phyloP scores from a whole-genome alignment of 164 flowering plant species.

The Tetracentron sinense region DNA sequence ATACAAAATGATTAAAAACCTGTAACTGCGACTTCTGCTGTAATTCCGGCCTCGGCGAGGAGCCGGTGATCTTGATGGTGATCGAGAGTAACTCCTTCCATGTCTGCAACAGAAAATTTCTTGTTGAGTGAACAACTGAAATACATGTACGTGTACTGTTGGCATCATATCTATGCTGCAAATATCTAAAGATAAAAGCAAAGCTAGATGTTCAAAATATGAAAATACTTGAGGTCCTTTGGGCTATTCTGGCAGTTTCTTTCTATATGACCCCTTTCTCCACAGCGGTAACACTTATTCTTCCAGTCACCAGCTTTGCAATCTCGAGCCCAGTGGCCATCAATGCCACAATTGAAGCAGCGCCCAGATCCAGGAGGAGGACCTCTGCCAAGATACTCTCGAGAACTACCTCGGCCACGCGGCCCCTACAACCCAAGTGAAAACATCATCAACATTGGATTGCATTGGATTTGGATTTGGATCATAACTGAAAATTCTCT shows the following conservation, averaged over 20 bases:
- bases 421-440: conserved; percentile 25
- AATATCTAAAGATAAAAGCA: conserved; percentile 8
- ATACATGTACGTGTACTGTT: not conserved
- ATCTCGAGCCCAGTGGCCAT: no score
- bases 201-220: not conserved
- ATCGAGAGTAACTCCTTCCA: conserved; percentile 58
- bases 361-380: no score
- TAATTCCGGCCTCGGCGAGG: conserved; percentile 65
- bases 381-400: conserved; percentile 67
- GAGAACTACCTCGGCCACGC: conserved; percentile 30
- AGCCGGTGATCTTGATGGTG: no score
- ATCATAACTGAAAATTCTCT: no score
- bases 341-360: no score
- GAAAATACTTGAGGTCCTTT: conserved; percentile 49
- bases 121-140: not conserved
- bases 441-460: not conserved
- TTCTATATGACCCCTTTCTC: no score
- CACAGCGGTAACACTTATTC: no score
- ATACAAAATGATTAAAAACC: conserved; percentile 28
- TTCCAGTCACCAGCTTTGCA: conserved; percentile 99
- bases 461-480: not conserved
- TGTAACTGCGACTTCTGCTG: conserved; percentile 72
- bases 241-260: no score
- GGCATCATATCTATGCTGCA: conserved; percentile 17
- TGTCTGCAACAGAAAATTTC: conserved; percentile 21